Conservation (phyloP, 2,329 filamentous ascomycete genomes). For the Botrytis galanthina region DNA sequence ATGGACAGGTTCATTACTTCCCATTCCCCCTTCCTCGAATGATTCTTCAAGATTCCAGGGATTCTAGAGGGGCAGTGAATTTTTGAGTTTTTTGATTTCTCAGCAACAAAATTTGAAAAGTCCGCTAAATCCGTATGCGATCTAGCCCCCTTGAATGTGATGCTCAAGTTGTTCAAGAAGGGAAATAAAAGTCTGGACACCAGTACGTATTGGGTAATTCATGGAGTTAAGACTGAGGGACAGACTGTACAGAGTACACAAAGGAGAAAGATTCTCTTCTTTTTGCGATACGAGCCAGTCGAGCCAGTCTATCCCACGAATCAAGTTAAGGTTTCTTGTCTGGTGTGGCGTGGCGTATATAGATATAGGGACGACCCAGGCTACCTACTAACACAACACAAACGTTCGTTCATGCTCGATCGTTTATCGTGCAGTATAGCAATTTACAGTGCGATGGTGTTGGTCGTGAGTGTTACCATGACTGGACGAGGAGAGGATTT, state of each 20-base stretch:
- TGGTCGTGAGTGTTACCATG: background rate
- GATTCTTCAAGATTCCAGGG: conserved; percentile 4
- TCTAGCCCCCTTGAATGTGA: background rate
- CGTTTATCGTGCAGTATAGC: background rate
- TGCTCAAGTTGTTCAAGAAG: background rate
- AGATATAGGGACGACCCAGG: background rate
- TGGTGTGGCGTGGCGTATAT: background rate
- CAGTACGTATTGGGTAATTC: background rate
- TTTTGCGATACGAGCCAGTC: background rate
- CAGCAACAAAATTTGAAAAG: conserved; percentile 3
- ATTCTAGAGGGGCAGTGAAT: conserved; percentile 13
- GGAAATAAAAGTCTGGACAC: background rate
- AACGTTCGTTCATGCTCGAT: background rate
- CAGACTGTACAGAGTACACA: too few relatives aligned
- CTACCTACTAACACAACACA: background rate
- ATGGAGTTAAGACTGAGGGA: background rate
- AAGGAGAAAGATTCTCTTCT: background rate
- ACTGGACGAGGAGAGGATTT: background rate
- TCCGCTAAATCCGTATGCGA: conserved; percentile 11
- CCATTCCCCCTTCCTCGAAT: background rate
- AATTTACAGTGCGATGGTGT: background rate
- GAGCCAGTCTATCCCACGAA: background rate
- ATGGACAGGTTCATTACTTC: background rate
- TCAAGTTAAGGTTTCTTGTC: background rate
- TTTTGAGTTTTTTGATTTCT: conserved; percentile 13